A percentile compares a stretch with the other conserved stretches of the same genome.
Evolutionary conservation across 2,329 filamentous ascomycete species (phyloP).

Genomic region (Verticillium isaacii): DNA sequence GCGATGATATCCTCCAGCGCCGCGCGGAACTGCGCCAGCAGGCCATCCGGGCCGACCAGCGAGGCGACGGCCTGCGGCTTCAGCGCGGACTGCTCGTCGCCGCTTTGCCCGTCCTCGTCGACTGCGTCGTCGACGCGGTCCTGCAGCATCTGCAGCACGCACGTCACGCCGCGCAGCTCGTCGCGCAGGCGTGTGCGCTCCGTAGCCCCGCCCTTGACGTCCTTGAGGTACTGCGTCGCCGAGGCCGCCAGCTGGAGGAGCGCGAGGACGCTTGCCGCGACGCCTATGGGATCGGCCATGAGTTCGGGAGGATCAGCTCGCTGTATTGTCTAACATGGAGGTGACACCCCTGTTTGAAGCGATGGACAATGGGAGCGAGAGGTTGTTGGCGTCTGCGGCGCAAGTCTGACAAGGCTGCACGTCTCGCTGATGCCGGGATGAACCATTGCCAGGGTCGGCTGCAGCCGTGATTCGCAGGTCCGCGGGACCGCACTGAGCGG

Average conservation of each 20-base stretch:
- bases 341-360: no score
- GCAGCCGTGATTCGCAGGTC: no score
- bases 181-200: slow-evolving; percentile 1
- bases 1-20: not conserved
- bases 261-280: not conserved
- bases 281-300: not conserved
- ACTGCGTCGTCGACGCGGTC: slow-evolving; percentile 1
- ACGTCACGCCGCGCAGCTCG: not conserved
- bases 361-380: no score
- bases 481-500: no score
- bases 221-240: slow-evolving; percentile 1
- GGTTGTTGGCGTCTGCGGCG: no score
- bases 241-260: not conserved
- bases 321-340: no score
- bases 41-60: not conserved
- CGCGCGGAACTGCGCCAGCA: not conserved
- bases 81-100: not conserved
- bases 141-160: slow-evolving; percentile 1
- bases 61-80: not conserved
- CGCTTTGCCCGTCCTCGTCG: not conserved
- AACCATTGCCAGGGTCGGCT: no score
- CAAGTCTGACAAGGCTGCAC: no score
- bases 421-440: no score
- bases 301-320: no score
- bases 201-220: not conserved